These are phyloP conservation scores for Starmerella powellii DNA, from an alignment of 805 yeast species.

Conservation along the genomic window DNA sequence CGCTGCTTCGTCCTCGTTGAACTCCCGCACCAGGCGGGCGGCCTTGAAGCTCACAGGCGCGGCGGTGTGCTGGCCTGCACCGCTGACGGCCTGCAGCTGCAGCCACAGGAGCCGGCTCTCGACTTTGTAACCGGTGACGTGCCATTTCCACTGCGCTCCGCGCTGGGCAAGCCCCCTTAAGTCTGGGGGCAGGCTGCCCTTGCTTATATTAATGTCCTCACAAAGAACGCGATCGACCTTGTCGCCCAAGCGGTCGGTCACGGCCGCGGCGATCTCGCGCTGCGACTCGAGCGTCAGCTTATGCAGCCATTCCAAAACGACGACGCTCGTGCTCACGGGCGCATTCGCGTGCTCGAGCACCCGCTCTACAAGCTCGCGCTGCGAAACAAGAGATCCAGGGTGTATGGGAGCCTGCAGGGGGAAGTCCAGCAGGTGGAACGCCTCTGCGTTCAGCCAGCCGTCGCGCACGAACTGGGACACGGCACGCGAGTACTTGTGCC, in stretches of 20 bases:
- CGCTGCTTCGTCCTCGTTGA: background rate
- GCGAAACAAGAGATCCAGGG: slow-evolving; percentile 7
- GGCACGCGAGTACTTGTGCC: slow-evolving; percentile 4
- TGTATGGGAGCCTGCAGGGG: slow-evolving; percentile 1
- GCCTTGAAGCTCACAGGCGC: slow-evolving; percentile 3
- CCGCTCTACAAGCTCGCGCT: slow-evolving; percentile 17
- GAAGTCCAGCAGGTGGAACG: slow-evolving; percentile 5
- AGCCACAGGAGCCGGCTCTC: slow-evolving; percentile 6
- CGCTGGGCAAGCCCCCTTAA: slow-evolving; percentile 3
- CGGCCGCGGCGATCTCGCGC: background rate
- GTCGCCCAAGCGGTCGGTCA: background rate
- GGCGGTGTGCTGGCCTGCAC: background rate
- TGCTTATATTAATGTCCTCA: slow-evolving; percentile 1
- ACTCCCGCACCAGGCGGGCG: slow-evolving; percentile 4
- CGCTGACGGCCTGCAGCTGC: background rate
- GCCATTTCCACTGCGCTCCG: background rate
- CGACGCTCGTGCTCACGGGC: slow-evolving; percentile 4
- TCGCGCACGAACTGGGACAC: slow-evolving; percentile 5
- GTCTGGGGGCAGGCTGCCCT: slow-evolving; percentile 9
- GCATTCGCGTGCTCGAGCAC: slow-evolving; percentile 3
- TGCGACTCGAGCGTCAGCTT: slow-evolving; percentile 5
- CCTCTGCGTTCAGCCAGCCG: slow-evolving; percentile 13
- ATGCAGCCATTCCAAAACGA: slow-evolving; percentile 7
- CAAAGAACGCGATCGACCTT: background rate
- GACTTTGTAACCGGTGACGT: slow-evolving; percentile 2